phyloP scores from a whole-genome alignment of 2,329 filamentous ascomycete genomes.

The Xylariales sp. region DNA sequence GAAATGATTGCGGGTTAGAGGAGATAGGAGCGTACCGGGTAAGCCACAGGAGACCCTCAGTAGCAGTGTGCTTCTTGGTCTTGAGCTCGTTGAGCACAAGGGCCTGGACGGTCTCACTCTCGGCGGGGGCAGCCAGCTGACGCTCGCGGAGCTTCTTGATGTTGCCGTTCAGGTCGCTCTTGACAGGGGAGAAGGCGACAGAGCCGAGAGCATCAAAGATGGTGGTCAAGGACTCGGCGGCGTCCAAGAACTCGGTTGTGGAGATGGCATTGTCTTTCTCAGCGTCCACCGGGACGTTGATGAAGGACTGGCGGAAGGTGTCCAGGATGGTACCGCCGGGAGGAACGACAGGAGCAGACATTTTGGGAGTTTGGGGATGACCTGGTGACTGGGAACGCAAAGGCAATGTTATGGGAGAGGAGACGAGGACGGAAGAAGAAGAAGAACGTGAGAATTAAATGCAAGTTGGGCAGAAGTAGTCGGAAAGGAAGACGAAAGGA shows the following conservation, averaged over 20 bases:
- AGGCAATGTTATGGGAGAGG: constrained; percentile 6
- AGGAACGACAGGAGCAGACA: constrained; percentile 51
- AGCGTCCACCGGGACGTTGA: constrained; percentile 71
- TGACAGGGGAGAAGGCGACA: constrained; percentile 83
- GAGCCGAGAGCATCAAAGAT: constrained; percentile 73
- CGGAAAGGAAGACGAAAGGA: no score
- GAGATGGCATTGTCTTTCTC: constrained; percentile 72
- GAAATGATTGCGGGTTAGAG: no score
- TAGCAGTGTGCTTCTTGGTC: constrained; percentile 80
- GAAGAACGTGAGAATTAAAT: no score
- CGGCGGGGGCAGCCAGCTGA: constrained; percentile 69
- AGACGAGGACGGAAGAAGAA: no score
- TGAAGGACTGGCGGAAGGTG: constrained; percentile 78
- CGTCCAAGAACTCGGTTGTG: constrained; percentile 86
- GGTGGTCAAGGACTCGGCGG: constrained; percentile 78
- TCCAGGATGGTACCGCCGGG: constrained; percentile 78
- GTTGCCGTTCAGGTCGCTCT: constrained; percentile 87
- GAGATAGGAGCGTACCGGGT: constrained; percentile 78
- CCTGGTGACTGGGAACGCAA: not conserved
- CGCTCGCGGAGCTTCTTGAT: constrained; percentile 93
- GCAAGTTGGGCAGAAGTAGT: no score
- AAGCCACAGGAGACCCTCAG: constrained; percentile 89
- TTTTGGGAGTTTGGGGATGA: constrained; percentile 19
- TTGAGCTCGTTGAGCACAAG: constrained; percentile 85
- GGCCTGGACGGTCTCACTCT: constrained; percentile 80